Evolutionary conservation across 2,329 filamentous ascomycete genomes (phyloP).

Genomic region (Pseudogymnoascus sp.): DNA sequence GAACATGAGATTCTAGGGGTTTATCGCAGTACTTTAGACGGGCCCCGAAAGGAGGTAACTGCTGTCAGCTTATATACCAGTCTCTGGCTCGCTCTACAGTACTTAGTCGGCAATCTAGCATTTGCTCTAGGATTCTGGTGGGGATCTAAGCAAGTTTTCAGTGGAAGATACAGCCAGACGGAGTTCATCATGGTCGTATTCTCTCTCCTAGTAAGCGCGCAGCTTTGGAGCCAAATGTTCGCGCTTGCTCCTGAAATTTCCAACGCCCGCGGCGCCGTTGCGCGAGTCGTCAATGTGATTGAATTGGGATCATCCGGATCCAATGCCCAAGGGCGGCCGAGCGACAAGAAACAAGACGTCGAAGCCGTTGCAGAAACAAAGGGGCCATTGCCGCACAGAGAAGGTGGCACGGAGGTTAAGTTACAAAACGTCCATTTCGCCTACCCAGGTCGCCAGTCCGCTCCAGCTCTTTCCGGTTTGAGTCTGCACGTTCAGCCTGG

Average conservation of each 20-base stretch:
- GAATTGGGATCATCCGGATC: conserved; percentile 22
- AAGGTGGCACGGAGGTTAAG: conserved; percentile 48
- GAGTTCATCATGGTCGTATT: conserved; percentile 38
- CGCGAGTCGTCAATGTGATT: conserved; percentile 48
- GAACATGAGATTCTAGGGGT: conserved; percentile 46
- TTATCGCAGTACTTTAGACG: conserved; percentile 39
- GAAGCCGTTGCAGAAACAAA: conserved; percentile 14
- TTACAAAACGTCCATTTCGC: conserved; percentile 49
- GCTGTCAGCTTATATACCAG: conserved; percentile 40
- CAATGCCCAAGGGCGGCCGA: neutral
- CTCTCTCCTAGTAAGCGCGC: conserved; percentile 56
- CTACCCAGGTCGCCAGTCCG: conserved; percentile 49
- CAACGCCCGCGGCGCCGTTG: conserved; percentile 49
- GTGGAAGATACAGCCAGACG: conserved; percentile 41
- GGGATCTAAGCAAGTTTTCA: conserved; percentile 52
- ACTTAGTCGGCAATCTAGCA: conserved; percentile 47
- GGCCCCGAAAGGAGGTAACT: conserved; percentile 41
- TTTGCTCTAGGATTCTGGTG: conserved; percentile 53
- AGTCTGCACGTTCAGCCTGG: conserved; percentile 53
- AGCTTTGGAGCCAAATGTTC: conserved; percentile 5
- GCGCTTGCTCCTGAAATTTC: conserved; percentile 36
- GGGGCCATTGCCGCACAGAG: conserved; percentile 36
- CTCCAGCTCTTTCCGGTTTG: conserved; percentile 54
- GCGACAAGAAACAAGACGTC: conserved; percentile 20
- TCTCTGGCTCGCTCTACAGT: conserved; percentile 44